Evolutionary conservation across 2,329 filamentous ascomycete species (phyloP), one percentile per base, ranked within the genome.

Genomic region (Pestalotiopsis sp.): DNA sequence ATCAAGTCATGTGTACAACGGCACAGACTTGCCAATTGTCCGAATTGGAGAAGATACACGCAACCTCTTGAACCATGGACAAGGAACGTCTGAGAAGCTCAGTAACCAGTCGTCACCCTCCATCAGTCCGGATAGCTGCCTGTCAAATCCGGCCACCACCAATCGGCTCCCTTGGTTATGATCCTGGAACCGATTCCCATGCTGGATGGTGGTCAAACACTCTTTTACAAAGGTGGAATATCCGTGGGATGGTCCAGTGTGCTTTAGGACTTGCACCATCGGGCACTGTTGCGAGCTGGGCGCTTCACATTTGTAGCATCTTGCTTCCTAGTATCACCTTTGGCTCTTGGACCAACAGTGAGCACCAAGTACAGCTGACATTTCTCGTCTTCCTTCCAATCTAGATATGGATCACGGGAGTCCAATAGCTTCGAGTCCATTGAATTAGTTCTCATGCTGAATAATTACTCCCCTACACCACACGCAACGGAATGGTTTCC

Each of bases 41-140:
- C 59, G 59, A 27, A 27, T 17, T 12, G 57, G 57, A 36, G 6
- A 59, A 36, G 27, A 59, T 36, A 6, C 23, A 36, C 23, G 57
- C 23, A 36, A 36, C 6, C 23, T 23, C 23, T 27, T 27, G 9
- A 27, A 59, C 20, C 45, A 52, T 52, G 45, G 45, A 20, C 17
- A 52, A 52, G 45, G 45, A n/a, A 36, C 25, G 14, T 27, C 57
- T 36, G 23, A 59, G 57, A 23, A 36, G 23, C 57, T 59, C 23
- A 23, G n/a, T 36, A 39, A 39, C 59, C 59, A 62, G n/a, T 62
- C 59, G 59, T 39, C 59, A 39, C 59, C 59, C 57, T 59, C 57
- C 57, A 27, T 59, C 6, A 59, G 57, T 23, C 17, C 57, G 57
- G n/a, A 31, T 20, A 36, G n/a, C 2, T 39, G 59, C 36, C 59